Base-by-base conservation (phyloP, 352 stramenopile species). In the Globisporangium lucens region DNA sequence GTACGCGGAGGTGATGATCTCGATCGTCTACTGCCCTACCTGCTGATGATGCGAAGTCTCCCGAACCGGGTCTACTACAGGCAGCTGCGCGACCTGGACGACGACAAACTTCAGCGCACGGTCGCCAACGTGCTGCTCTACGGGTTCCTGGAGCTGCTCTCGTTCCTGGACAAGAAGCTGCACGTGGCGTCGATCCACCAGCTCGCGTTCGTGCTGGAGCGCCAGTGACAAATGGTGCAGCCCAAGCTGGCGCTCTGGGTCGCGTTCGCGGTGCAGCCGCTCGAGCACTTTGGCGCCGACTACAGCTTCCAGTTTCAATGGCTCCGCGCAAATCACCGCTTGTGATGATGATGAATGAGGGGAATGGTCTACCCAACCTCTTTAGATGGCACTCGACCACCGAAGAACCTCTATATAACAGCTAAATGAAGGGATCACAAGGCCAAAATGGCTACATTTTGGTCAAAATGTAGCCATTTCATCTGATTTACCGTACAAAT, bases 211-310 rank as follows among this genome's bases (percentile, higher is more conserved):
- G 55, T 86, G 20, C 58, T 86, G 8, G 65, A 70, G 8, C 65
- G 61, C 46, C 76, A 86, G 17, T 64, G 46, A 20, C 63, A 67
- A 13, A 65, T 77, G 51, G 41, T 83, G 1, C 74, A 81, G 46
- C 51, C 35, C 1, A 82, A 77, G 30, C 46, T 86, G 9, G 35
- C 76, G 22, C 65, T 82, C 36, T 80, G 75, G 75, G 73, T 84
- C 6, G 63, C 77, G 7, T 76, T 71, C 64, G 73, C 71, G 7
- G 51, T 74, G 5, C 75, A 79, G 41, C 60, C 64, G 6, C 64
- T 85, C 12, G 56, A 78, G 6, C 74, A 84, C 29, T 76, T 70
- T 43, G 74, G 74, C 77, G 58, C 24, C 15, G 58, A 63, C 58
- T 55, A 55, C n/a, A 55, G 13, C 22, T 53, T 63, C 10, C 57